These are phyloP conservation scores for Trichoderma simmonsii DNA, from an alignment of 2,329 filamentous ascomycete species.

Conservation along the genomic window DNA sequence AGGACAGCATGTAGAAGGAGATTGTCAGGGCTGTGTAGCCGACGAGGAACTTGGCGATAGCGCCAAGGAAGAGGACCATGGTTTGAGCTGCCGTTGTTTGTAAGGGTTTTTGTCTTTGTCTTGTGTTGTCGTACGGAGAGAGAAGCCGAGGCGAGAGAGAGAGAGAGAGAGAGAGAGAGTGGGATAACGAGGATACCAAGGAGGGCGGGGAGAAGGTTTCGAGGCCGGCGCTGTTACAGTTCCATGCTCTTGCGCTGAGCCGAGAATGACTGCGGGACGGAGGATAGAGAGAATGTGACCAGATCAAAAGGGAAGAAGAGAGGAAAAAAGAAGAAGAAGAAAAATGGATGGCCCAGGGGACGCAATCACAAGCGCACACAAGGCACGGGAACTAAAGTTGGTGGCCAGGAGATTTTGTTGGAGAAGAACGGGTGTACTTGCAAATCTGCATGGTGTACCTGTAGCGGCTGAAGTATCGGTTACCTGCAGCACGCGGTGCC, in stretches of 20 bases:
- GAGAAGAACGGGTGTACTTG: background rate
- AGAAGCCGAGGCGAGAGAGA: background rate
- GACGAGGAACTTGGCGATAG: slow-evolving; percentile 46
- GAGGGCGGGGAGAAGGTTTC: background rate
- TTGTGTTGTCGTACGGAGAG: background rate
- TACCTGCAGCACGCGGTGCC: background rate
- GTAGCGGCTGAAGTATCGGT: background rate
- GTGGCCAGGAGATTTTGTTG: background rate
- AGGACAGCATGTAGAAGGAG: slow-evolving; percentile 61
- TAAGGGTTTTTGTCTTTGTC: background rate
- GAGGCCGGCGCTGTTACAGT: background rate
- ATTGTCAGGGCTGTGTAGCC: slow-evolving; percentile 51
- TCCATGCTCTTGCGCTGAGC: slow-evolving; percentile 4
- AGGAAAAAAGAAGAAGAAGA: background rate
- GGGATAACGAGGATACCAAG: slow-evolving; percentile 15
- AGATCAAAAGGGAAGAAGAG: background rate
- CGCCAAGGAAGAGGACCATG: slow-evolving; percentile 38
- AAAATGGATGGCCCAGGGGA: background rate
- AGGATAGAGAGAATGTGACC: background rate
- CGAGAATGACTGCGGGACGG: background rate
- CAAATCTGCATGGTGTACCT: background rate
- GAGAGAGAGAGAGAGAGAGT: background rate
- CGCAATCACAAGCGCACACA: background rate
- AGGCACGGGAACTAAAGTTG: slow-evolving; percentile 6
- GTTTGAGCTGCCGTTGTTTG: background rate